Evolutionary conservation across 2,329 filamentous ascomycete species (phyloP).

Genomic region (Madurella fahalii): DNA sequence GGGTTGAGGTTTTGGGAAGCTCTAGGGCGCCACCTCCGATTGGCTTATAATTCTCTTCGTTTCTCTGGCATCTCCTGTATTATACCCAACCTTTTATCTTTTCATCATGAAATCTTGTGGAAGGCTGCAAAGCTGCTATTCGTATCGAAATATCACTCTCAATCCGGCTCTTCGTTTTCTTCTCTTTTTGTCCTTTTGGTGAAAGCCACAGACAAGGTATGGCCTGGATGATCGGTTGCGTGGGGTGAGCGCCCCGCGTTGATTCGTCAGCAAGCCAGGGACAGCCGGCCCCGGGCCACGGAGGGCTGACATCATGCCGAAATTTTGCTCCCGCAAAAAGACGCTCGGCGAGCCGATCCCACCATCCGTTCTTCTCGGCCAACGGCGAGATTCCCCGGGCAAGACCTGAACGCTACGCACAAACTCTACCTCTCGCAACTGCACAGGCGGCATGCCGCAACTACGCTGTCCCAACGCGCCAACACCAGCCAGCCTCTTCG

Average conservation of each 20-base stretch:
- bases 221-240: too few relatives aligned
- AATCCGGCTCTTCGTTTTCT: too few relatives aligned
- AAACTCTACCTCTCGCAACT: neutral
- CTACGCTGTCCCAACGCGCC: slow-evolving; percentile 37
- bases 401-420: too few relatives aligned
- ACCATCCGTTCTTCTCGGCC: neutral
- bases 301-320: slow-evolving; percentile 25
- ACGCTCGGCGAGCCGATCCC: slow-evolving; percentile 4
- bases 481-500: slow-evolving; percentile 38
- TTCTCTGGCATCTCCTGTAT: neutral
- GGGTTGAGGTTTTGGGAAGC: neutral
- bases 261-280: neutral
- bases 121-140: too few relatives aligned
- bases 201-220: too few relatives aligned
- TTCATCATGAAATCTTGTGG: too few relatives aligned
- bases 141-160: too few relatives aligned
- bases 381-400: neutral
- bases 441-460: slow-evolving; percentile 17
- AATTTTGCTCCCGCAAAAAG: slow-evolving; percentile 21
- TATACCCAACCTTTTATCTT: neutral
- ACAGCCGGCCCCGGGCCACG: neutral
- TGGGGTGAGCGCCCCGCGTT: neutral
- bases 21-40: neutral
- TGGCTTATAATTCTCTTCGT: neutral
- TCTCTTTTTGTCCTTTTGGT: too few relatives aligned